Evolutionary conservation across 2,329 filamentous ascomycete genomes (phyloP), one percentile per base, ranked within the genome.

Genomic region (Colletotrichum ledebouriae): DNA sequence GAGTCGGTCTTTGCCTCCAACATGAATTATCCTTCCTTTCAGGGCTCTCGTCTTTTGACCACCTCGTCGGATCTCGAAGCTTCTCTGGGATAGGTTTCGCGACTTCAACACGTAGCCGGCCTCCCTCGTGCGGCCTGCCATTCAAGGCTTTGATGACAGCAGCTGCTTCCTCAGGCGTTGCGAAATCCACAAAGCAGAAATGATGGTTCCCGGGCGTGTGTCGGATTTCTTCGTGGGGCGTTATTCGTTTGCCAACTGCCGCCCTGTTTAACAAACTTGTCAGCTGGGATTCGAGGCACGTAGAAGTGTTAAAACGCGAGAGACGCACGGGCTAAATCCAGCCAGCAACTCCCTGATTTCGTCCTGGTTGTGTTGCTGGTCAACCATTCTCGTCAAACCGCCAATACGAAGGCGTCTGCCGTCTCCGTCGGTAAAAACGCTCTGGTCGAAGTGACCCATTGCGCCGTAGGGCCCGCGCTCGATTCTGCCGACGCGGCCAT

Each of bases 181-280:
- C 80, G 63, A 91, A 84, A 72, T 91, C 88, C n/a, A 91, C 86
- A 67, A 91, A 91, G 72, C 87, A 87, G 76, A 88, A 91, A 77
- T 90, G 86, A 73, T 88, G 83, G 70, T 87, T 84, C 34, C 86
- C 87, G 0, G 82, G 79, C 46, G 81, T 80, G n/a, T 80, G 76
- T 29, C 79, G 80, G 66, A 83, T 90, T 73, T 78, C 87, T 73
- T 80, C 88, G 75, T 82, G 89, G 70, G 84, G 87, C 53, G 84
- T 90, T 81, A 86, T 90, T 17, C 84, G 79, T 72, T 86, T 86
- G 71, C 84, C 80, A 53, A 86, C 80, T 6, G 52, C 63, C 3
- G 49, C 12, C 25, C 63, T 55, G 25, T 29, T 74, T 73, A 44
- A 77, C 70, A 6, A 74, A n/a, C 60, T 25, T 47, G 44, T 72